Conservation (phyloP, 176 grass and related monocot genomes). For the Thalia dealbata region DNA sequence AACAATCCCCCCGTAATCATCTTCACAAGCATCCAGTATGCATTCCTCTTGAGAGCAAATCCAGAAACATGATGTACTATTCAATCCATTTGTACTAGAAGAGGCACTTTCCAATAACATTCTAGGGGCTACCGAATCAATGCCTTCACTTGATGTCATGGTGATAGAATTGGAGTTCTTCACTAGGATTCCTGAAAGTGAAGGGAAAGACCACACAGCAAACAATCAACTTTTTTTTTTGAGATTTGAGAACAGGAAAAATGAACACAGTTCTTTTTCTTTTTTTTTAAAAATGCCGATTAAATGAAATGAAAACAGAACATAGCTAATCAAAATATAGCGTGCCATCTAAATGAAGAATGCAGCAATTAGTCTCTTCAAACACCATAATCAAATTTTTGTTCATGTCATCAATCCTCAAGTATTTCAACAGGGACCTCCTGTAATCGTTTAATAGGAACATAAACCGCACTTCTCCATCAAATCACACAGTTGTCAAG, state of each 20-base stretch:
- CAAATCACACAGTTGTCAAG: too few relatives aligned
- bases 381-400: not conserved
- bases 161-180: constrained; percentile 31
- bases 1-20: constrained; percentile 85
- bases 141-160: constrained; percentile 22
- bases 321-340: too few relatives aligned
- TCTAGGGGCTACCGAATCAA: constrained; percentile 11
- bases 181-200: constrained; percentile 7
- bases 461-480: not conserved
- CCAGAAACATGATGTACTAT: constrained; percentile 14
- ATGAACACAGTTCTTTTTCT: not conserved
- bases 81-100: constrained; percentile 24
- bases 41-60: constrained; percentile 30
- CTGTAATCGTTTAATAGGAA: not conserved
- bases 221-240: not conserved
- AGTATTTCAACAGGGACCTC: not conserved
- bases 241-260: not conserved
- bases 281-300: not conserved
- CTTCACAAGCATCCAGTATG: constrained; percentile 56
- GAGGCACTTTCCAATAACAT: constrained; percentile 17
- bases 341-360: not conserved
- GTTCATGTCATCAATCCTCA: not conserved
- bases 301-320: too few relatives aligned
- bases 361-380: not conserved
- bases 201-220: not conserved